Evolutionary conservation across 2,329 filamentous ascomycete species (phyloP), one percentile per base, ranked within the genome.

Genomic region (Arachnopeziza araneosa): DNA sequence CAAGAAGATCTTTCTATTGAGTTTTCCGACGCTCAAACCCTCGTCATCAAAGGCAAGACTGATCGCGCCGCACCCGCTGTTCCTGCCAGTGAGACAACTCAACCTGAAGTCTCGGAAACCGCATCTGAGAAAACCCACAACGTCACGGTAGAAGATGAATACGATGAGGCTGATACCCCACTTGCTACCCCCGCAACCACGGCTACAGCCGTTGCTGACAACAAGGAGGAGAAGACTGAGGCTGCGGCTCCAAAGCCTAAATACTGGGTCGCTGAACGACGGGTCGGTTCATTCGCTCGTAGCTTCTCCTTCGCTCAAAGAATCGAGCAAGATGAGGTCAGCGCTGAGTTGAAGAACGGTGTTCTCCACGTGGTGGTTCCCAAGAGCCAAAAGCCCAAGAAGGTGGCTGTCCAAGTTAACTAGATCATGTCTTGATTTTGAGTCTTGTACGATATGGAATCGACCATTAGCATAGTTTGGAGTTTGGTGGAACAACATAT

Each of bases 1-100:
- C 88, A 89, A 76, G 83, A 89, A 67, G 79, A 91, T 69, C 78
- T 93, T 69, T 78, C 80, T 69, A 88, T 93, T 71, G 89, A 93
- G 71, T 93, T 92, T 79, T 86, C 83, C 59, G 89, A 93, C 71
- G 79, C 83, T 30, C 87, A 90, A 77, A 91, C 88, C 12, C 77
- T 93, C 50, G 79, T 85, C 66, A 79, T 93, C 72, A 83, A 83
- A 60, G 90, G 90, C 14, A 66, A 66, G 64, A 66, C 63, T 2
- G 56, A 64, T 1, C 65, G 72, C 83, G 80, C 67, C 79, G 84
- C 61, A 86, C 90, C 75, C 80, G 24, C 52, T 6, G 23, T 54
- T 7, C 23, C 22, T 30, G 26, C 52, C 23, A 8, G 4, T n/a
- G 23, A 26, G 36, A 44, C 36, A 6, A 7, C 36, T 4, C 6